These are phyloP conservation scores for Gossypium davidsonii DNA, from an alignment of 441 rosid species.

Conservation along the genomic window DNA sequence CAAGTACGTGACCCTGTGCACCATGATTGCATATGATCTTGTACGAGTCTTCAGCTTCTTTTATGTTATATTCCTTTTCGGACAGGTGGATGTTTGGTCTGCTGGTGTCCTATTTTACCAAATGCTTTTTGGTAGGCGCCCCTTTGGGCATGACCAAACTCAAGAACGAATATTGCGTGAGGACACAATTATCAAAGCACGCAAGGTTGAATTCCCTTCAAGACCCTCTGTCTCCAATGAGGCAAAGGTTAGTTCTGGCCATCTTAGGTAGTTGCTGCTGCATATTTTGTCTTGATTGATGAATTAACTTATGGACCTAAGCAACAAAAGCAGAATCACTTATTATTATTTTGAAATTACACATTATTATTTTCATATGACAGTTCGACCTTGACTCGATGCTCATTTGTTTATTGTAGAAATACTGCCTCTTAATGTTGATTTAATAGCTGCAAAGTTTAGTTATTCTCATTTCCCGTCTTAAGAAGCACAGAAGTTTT, in stretches of 20 bases:
- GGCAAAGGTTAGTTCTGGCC: slow-evolving; percentile 62
- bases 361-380: not conserved
- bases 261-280: not conserved
- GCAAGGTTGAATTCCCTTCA: slow-evolving; percentile 89
- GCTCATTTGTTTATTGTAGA: not conserved
- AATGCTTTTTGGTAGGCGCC: slow-evolving; percentile 93
- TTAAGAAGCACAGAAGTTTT: not conserved
- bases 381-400: not conserved
- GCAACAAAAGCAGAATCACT: not conserved
- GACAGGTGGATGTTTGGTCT: slow-evolving; percentile 98
- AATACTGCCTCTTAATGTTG: not conserved
- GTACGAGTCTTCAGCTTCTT: not conserved
- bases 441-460: not conserved
- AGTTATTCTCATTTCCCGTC: not conserved
- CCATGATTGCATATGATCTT: not conserved
- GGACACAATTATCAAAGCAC: slow-evolving; percentile 95
- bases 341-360: no score
- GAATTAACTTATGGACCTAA: not conserved
- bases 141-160: slow-evolving; percentile 96
- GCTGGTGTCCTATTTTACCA: slow-evolving; percentile 90
- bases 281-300: not conserved
- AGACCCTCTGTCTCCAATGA: slow-evolving; percentile 87
- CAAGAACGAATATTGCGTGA: slow-evolving; percentile 94
- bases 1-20: not conserved
- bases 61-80: slow-evolving; percentile 11